These are phyloP conservation scores for Pyrus hybrid DNA, from an alignment of 331 rosid genomes.

Conservation along the genomic window DNA sequence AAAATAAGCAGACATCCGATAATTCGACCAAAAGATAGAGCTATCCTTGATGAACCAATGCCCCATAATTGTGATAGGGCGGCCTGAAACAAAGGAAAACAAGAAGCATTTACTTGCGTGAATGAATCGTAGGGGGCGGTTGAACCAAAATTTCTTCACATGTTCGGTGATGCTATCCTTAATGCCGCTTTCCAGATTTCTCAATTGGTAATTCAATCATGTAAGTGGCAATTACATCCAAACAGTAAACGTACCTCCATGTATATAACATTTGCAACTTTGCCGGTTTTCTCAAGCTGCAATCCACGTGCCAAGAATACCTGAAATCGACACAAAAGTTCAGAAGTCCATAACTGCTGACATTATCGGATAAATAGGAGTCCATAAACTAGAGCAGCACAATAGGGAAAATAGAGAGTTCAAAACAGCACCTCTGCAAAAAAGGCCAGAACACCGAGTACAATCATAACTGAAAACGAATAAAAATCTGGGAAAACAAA, in stretches of 20 bases:
- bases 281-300: conserved; percentile 71
- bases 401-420: background rate
- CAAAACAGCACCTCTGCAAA: conserved; percentile 59
- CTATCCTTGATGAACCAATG: conserved; percentile 30
- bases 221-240: background rate
- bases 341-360: conserved; percentile 5
- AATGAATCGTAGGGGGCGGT: background rate
- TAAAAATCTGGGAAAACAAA: conserved; percentile 52
- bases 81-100: conserved; percentile 37
- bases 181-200: too few species aligned
- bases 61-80: conserved; percentile 52
- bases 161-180: background rate
- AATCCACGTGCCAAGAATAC: conserved; percentile 66
- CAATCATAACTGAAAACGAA: conserved; percentile 45
- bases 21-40: conserved; percentile 46
- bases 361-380: background rate
- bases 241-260: conserved; percentile 35
- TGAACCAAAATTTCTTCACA: background rate
- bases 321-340: conserved; percentile 28
- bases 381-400: background rate
- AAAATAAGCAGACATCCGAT: conserved; percentile 51
- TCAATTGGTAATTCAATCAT: background rate
- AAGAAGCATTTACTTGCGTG: background rate
- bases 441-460: conserved; percentile 55
- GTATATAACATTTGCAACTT: conserved; percentile 50